Percentiles rank a stretch among this genome's conserved stretches.
phyloP scores from a whole-genome alignment of 2,329 filamentous ascomycete genomes.

The Penicillium griseofulvum region DNA sequence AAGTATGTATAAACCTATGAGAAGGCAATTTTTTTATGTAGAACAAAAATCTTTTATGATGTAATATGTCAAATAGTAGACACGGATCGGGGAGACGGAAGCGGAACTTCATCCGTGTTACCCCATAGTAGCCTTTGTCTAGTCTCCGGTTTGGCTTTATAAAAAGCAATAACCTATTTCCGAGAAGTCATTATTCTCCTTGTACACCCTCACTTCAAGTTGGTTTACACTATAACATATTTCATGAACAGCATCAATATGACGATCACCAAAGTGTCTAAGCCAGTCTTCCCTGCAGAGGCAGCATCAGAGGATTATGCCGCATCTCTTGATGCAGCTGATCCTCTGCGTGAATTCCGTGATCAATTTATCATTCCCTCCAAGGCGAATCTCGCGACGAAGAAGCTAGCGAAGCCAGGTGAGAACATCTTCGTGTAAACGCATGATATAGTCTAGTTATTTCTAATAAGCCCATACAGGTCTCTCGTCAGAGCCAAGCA shows the following conservation, averaged over 20 bases:
- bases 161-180: slow-evolving; percentile 9
- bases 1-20: background rate
- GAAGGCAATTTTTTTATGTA: no score
- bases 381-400: slow-evolving; percentile 67
- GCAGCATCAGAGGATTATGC: slow-evolving; percentile 40
- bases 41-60: no score
- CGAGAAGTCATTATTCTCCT: background rate
- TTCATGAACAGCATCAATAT: slow-evolving; percentile 5
- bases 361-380: slow-evolving; percentile 75
- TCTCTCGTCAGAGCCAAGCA: slow-evolving; percentile 41
- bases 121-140: slow-evolving; percentile 9
- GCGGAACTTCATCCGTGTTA: slow-evolving; percentile 16
- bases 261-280: slow-evolving; percentile 15
- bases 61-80: background rate
- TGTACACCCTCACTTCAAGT: no score
- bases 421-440: slow-evolving; percentile 1
- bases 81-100: slow-evolving; percentile 25
- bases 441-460: background rate
- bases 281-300: slow-evolving; percentile 31
- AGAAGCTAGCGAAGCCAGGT: slow-evolving; percentile 50
- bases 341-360: slow-evolving; percentile 60
- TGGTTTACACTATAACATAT: background rate
- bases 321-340: slow-evolving; percentile 56
- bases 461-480: slow-evolving; percentile 24
- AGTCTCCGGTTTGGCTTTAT: slow-evolving; percentile 15